Percentiles rank a stretch among this genome's conserved stretches.
Conservation (phyloP, 2,329 filamentous ascomycete genomes). For the Colletotrichum tropicicola region DNA sequence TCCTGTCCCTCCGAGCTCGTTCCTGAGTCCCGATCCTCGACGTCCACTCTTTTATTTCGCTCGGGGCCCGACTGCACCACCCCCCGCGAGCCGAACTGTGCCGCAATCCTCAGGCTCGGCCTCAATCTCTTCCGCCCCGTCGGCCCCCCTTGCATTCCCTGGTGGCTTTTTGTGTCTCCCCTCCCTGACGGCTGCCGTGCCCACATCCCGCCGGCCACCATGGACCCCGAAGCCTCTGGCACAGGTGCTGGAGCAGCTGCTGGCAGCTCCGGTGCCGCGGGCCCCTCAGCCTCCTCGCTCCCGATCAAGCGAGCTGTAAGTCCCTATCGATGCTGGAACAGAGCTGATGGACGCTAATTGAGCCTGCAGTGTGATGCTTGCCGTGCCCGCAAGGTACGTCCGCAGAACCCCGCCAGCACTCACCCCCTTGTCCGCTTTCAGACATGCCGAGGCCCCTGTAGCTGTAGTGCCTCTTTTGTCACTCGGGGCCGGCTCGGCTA, state of each 20-base stretch:
- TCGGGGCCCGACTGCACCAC: constrained; percentile 10
- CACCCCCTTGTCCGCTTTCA: constrained; percentile 34
- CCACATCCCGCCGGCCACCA: not conserved
- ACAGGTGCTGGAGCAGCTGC: not conserved
- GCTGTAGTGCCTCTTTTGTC: constrained; percentile 44
- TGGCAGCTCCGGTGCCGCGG: not conserved
- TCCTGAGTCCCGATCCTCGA: not conserved
- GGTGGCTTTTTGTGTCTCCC: not conserved
- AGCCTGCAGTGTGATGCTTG: constrained; percentile 41
- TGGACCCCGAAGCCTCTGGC: constrained; percentile 9
- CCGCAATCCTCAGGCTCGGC: not conserved
- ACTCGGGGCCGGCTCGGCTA: constrained; percentile 37
- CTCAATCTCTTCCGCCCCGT: not conserved
- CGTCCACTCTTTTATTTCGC: not conserved
- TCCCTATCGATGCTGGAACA: not conserved
- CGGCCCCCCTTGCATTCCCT: not conserved
- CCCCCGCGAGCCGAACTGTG: not conserved
- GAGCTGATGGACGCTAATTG: not conserved
- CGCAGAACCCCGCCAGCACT: constrained; percentile 25
- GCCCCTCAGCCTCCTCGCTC: not conserved
- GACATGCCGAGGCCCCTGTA: constrained; percentile 31
- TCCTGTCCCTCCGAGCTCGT: not conserved
- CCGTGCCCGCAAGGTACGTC: constrained; percentile 42
- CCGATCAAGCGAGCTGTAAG: constrained; percentile 27
- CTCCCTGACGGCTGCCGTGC: not conserved